phyloP scores from a whole-genome alignment of 768 basidiomycete species.

The Podaxis mareebaensis region DNA sequence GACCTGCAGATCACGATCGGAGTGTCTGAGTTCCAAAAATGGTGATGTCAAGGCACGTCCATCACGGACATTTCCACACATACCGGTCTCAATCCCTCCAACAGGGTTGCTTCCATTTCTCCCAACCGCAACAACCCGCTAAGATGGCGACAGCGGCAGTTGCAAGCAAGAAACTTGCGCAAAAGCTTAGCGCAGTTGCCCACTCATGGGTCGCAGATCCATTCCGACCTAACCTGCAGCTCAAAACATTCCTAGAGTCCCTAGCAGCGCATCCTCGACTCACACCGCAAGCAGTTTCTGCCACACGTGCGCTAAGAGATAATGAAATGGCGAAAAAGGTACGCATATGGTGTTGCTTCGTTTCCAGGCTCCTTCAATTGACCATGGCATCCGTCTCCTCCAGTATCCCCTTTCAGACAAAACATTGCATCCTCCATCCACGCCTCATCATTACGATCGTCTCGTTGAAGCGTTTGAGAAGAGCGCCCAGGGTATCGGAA shows the following conservation, averaged over 20 bases:
- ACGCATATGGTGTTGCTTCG: conserved; percentile 31
- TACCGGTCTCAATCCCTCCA: neutral
- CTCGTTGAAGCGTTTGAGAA: conserved; percentile 75
- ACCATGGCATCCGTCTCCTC: conserved; percentile 12
- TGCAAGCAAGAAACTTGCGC: conserved; percentile 37
- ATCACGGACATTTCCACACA: neutral
- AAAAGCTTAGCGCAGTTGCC: conserved; percentile 57
- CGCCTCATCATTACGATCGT: conserved; percentile 71
- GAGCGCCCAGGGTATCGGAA: conserved; percentile 71
- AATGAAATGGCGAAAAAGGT: conserved; percentile 64
- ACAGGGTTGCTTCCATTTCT: neutral
- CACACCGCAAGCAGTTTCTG: conserved; percentile 58
- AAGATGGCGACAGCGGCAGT: conserved; percentile 23
- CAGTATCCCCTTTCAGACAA: conserved; percentile 70
- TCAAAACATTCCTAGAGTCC: conserved; percentile 62
- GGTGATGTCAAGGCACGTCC: conserved; percentile 6
- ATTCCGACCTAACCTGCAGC: conserved; percentile 76
- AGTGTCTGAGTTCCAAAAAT: conserved; percentile 14
- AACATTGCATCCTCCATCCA: conserved; percentile 67
- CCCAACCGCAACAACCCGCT: neutral
- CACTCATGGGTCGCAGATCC: conserved; percentile 70
- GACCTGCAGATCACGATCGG: neutral
- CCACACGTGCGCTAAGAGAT: conserved; percentile 54
- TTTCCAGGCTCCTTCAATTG: neutral
- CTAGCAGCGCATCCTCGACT: conserved; percentile 70